Evolutionary conservation across 331 rosid species (phyloP).

Genomic region (Quercus tomentella): DNA sequence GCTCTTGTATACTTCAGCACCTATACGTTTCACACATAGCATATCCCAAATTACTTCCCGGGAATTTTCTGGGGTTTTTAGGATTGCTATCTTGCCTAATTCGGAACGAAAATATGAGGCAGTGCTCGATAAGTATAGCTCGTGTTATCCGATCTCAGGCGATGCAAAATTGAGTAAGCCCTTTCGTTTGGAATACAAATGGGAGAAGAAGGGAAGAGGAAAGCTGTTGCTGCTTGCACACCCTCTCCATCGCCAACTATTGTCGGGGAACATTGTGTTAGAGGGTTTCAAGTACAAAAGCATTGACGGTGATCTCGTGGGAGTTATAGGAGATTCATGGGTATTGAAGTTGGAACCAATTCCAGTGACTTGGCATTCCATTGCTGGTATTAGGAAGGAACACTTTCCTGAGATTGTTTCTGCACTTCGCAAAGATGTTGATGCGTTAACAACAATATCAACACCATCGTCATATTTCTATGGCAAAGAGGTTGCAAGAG

Average conservation of each 20-base stretch:
- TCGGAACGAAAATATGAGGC: constrained; percentile 15
- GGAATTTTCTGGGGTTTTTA: constrained; percentile 38
- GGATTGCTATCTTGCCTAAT: constrained; percentile 36
- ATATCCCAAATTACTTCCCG: constrained; percentile 19
- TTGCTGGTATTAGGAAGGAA: constrained; percentile 27
- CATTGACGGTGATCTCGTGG: constrained; percentile 54
- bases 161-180: constrained; percentile 32
- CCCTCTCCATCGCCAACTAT: constrained; percentile 39
- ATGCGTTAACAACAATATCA: constrained; percentile 10
- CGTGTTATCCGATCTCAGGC: constrained; percentile 49
- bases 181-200: constrained; percentile 36
- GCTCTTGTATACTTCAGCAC: constrained; percentile 36
- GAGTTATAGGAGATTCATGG: constrained; percentile 50
- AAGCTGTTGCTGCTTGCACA: constrained; percentile 51
- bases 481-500: constrained; percentile 43
- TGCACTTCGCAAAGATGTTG: constrained; percentile 37
- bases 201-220: constrained; percentile 48
- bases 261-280: constrained; percentile 22
- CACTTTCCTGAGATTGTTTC: constrained; percentile 29
- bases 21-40: constrained; percentile 20
- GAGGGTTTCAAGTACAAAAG: constrained; percentile 38
- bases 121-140: constrained; percentile 33
- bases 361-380: constrained; percentile 51
- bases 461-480: constrained; percentile 39
- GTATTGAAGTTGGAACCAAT: constrained; percentile 32